Evolutionary conservation across 176 grass and related monocot species (phyloP).

Genomic region (Lolium perenne): DNA sequence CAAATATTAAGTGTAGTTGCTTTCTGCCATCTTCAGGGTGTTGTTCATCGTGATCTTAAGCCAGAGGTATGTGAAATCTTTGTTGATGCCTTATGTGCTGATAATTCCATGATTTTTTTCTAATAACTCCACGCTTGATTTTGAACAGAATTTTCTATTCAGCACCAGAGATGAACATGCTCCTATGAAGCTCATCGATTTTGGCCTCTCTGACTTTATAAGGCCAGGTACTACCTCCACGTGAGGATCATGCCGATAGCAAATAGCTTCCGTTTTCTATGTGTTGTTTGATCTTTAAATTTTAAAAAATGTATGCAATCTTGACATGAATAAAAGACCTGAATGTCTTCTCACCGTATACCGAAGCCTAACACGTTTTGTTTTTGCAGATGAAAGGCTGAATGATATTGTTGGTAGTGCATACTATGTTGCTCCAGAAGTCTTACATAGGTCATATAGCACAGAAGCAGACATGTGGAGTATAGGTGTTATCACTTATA

Average conservation of each 20-base stretch:
- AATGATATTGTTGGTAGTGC: slow-evolving; percentile 99
- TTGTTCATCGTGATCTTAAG: slow-evolving; percentile 98
- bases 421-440: slow-evolving; percentile 99
- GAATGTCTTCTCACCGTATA: not conserved
- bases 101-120: slow-evolving; percentile 26
- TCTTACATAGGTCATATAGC: slow-evolving; percentile 94
- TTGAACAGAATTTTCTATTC: slow-evolving; percentile 95
- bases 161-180: slow-evolving; percentile 86
- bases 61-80: slow-evolving; percentile 80
- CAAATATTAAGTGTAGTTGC: slow-evolving; percentile 96
- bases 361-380: slow-evolving; percentile 29
- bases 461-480: slow-evolving; percentile 99
- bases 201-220: slow-evolving; percentile 98
- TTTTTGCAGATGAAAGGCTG: slow-evolving; percentile 91
- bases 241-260: slow-evolving; percentile 23
- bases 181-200: slow-evolving; percentile 98
- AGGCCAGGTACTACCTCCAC: slow-evolving; percentile 71
- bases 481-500: slow-evolving; percentile 95
- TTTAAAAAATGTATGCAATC: slow-evolving; percentile 20
- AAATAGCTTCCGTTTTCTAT: slow-evolving; percentile 22
- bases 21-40: slow-evolving; percentile 98
- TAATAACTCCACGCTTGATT: slow-evolving; percentile 11
- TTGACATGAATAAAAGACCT: slow-evolving; percentile 19
- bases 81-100: slow-evolving; percentile 39
- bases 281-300: slow-evolving; percentile 23